Percentiles rank a stretch among this genome's conserved stretches.
phyloP scores from a whole-genome alignment of 164 flowering plant species.

The Saururus chinensis region DNA sequence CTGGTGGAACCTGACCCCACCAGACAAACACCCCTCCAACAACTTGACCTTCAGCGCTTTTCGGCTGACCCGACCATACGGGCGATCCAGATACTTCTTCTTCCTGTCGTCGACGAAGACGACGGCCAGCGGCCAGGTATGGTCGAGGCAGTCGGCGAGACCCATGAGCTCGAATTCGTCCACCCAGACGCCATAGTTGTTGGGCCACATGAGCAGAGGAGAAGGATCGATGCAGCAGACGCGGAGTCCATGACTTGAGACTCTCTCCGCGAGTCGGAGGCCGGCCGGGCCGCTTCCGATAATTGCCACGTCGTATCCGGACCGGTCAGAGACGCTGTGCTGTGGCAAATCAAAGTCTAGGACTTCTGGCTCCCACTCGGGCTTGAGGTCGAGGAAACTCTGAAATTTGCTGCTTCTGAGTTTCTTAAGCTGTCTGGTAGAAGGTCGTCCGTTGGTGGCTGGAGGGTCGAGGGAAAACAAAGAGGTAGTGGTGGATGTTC shows the following conservation, averaged over 20 bases:
- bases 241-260: slow-evolving; percentile 37
- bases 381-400: slow-evolving; percentile 52
- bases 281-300: slow-evolving; percentile 78
- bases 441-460: not conserved
- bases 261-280: slow-evolving; percentile 57
- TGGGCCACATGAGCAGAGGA: slow-evolving; percentile 62
- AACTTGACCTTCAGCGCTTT: slow-evolving; percentile 35
- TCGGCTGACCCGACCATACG: slow-evolving; percentile 55
- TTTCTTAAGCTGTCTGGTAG: slow-evolving; percentile 13
- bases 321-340: slow-evolving; percentile 22
- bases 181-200: slow-evolving; percentile 81
- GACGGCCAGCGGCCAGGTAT: slow-evolving; percentile 50
- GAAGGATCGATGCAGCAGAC: slow-evolving; percentile 73
- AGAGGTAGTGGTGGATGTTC: not conserved
- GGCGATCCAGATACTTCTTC: slow-evolving; percentile 44
- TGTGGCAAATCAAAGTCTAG: slow-evolving; percentile 32
- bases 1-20: slow-evolving; percentile 45
- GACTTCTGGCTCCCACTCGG: slow-evolving; percentile 29
- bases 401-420: slow-evolving; percentile 18
- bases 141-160: slow-evolving; percentile 48
- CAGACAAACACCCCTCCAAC: slow-evolving; percentile 28
- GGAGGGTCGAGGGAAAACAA: not conserved
- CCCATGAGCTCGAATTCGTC: slow-evolving; percentile 59
- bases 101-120: slow-evolving; percentile 40
- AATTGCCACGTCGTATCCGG: slow-evolving; percentile 41